Conservation (phyloP, 192 early-diverging fungal species). For the Linnemannia schmuckeri region DNA sequence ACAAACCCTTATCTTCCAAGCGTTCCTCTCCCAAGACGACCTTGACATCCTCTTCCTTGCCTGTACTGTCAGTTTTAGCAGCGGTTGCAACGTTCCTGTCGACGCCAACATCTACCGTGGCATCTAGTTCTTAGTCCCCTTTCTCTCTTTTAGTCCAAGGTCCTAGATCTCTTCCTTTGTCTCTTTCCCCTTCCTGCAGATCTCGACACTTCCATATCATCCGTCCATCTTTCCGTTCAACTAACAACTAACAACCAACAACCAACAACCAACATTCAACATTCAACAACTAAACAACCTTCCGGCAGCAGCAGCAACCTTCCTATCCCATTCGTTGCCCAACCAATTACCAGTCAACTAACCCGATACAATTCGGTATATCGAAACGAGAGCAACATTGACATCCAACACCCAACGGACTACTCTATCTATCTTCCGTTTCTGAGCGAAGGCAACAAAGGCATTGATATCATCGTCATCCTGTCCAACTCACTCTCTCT, state of each 20-base stretch:
- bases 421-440: background rate
- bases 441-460: slow-evolving; percentile 5
- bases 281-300: background rate
- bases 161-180: background rate
- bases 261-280: background rate
- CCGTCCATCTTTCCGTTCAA: background rate
- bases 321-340: background rate
- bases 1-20: slow-evolving; percentile 5
- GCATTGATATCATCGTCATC: background rate
- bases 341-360: too few species aligned
- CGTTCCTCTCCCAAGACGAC: background rate
- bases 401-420: too few species aligned
- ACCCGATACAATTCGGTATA: background rate
- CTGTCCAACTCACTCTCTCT: background rate
- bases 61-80: background rate
- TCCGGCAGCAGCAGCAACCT: background rate
- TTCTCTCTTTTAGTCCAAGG: background rate
- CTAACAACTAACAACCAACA: background rate
- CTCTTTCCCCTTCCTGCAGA: background rate
- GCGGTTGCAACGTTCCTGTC: background rate
- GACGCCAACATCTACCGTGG: background rate
- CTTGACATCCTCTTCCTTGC: background rate
- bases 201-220: background rate
- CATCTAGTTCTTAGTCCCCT: background rate
- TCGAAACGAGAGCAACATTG: background rate